Evolutionary conservation across 1,284 basidiomycete species (phyloP).

Genomic region (Pseudomicrostroma phylloplanum): DNA sequence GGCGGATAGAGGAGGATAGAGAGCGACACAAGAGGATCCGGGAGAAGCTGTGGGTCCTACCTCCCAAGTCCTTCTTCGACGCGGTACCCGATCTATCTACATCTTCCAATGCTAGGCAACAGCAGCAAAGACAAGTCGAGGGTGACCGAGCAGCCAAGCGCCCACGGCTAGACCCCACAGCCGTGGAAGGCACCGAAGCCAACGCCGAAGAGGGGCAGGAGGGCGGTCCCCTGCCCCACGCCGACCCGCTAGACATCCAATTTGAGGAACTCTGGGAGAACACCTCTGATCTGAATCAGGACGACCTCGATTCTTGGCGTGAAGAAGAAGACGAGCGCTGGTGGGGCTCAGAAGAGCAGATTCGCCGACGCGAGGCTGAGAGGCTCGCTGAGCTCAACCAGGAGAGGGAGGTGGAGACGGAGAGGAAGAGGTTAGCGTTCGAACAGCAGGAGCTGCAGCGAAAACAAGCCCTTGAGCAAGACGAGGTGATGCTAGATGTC

Average conservation of each 20-base stretch:
- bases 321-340: constrained; percentile 22
- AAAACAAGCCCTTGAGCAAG: too few relatives aligned
- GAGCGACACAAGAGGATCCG: constrained; percentile 82
- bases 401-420: too few relatives aligned
- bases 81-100: neutral
- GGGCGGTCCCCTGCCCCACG: neutral
- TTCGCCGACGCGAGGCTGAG: constrained; percentile 8
- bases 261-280: constrained; percentile 32
- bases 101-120: neutral
- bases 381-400: neutral
- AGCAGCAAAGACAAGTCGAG: neutral
- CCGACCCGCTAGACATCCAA: constrained; percentile 21
- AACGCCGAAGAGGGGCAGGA: neutral
- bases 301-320: constrained; percentile 22
- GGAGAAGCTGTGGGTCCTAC: constrained; percentile 87
- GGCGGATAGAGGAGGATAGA: constrained; percentile 63
- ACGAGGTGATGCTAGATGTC: too few relatives aligned
- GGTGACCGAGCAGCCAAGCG: neutral
- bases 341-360: constrained; percentile 20
- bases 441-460: too few relatives aligned
- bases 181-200: neutral
- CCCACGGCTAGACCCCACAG: neutral
- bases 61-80: constrained; percentile 53
- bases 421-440: too few relatives aligned
- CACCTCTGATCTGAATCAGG: constrained; percentile 31